Evolutionary conservation across 768 basidiomycete genomes (phyloP), one percentile per base, ranked within the genome.

Genomic region (Cubamyces lactineus): DNA sequence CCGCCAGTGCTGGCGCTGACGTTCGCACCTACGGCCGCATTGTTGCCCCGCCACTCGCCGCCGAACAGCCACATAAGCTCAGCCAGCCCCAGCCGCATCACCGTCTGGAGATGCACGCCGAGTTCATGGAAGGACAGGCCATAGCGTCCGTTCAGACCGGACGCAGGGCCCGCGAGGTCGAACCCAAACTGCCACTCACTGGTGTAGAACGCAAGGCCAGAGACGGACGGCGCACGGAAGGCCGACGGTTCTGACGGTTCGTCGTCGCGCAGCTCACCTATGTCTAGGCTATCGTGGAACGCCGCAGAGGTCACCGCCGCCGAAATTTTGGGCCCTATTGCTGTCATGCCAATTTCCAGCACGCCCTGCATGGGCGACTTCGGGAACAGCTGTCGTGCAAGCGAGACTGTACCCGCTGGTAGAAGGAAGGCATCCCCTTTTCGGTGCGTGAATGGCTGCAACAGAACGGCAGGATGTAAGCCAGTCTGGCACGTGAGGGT

Each of bases 61-160:
- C 77, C 75, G 66, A 80, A 72, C 23, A 77, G 69, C 70, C 78
- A 80, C 6, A 74, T 74, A 39, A 77, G 63, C 21, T 86, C 84
- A 16, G 67, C 60, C 23, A 86, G 65, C 15, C 85, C 81, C 19
- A 76, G 73, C 67, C 86, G 82, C 40, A 86, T 50, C 8, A 76
- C 78, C 19, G 81, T 70, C 60, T 82, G 85, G 51, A 86, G 65
- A 53, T 82, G 78, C 47, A 84, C 69, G 4, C 84, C 81, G 26
- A 89, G 78, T 68, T 89, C 85, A 11, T 79, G 67, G 38, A 89
- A 76, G 13, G 76, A 76, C 23, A 89, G 56, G 8, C 80, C 81
- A 67, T 80, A 78, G 66, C 86, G 82, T 19, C 77, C 82, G 21
- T 79, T 74, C 42, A 89, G 63, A 62, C 77, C 78, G 0, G 86